Percentiles rank a stretch among this genome's conserved stretches.
These are phyloP conservation scores for Thelonectria olida DNA, from an alignment of 2,329 filamentous ascomycete genomes.

Conservation along the genomic window DNA sequence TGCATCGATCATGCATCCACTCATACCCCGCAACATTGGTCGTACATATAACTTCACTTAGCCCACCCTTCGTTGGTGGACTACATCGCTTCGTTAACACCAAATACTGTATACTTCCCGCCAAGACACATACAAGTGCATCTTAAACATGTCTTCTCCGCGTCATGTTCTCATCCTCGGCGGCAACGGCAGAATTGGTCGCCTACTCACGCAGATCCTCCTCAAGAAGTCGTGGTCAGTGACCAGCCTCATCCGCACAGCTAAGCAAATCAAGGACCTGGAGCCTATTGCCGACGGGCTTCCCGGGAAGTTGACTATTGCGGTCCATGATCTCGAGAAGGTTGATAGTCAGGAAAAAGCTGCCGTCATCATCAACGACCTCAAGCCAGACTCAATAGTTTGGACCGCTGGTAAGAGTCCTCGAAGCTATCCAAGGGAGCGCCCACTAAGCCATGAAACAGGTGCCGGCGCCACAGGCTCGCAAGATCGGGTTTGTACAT, in stretches of 20 bases:
- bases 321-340: conserved; percentile 74
- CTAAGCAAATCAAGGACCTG: conserved; percentile 69
- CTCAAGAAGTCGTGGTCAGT: conserved; percentile 76
- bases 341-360: conserved; percentile 67
- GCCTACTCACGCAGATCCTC: conserved; percentile 75
- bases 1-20: too few relatives aligned
- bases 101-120: too few relatives aligned
- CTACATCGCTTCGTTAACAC: too few relatives aligned
- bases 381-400: conserved; percentile 69
- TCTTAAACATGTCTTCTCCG: conserved; percentile 25
- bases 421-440: not conserved
- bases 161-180: conserved; percentile 73
- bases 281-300: conserved; percentile 63
- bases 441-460: conserved; percentile 16
- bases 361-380: conserved; percentile 61
- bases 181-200: conserved; percentile 78
- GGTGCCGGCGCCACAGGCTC: conserved; percentile 46
- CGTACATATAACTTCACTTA: too few relatives aligned
- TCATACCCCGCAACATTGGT: too few relatives aligned
- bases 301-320: conserved; percentile 68
- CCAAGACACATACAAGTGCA: not conserved
- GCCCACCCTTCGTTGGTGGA: too few relatives aligned
- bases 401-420: conserved; percentile 63
- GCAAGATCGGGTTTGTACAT: conserved; percentile 47
- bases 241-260: conserved; percentile 76